Evolutionary conservation across 108 stramenopile genomes (phyloP), one percentile per base, ranked within the genome.

Genomic region (Poteriospumella lacustris): DNA sequence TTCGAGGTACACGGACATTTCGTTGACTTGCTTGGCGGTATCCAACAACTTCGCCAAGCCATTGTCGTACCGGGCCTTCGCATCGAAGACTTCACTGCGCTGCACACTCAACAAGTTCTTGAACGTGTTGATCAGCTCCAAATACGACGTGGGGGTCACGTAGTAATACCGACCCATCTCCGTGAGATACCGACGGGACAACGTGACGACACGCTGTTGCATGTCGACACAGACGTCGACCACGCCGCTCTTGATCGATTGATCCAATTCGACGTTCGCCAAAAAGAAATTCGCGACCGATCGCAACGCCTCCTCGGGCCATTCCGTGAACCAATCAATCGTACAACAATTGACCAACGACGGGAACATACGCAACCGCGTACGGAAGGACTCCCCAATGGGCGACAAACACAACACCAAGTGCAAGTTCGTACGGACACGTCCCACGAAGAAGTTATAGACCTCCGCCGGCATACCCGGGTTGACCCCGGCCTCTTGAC

Each of bases 241-340:
- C 2, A 89, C 87, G 42, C 87, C 88, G 2, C 38, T 68, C 33
- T 79, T 75, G 5, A 87, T 1, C 33, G 59, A 12, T n/a, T 86
- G 81, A 60, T 83, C 68, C 40, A 81, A 47, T 28, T 83, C 86
- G 36, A 84, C 80, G 36, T 58, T 59, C 24, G 68, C 82, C 5
- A 90, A 62, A 73, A 89, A 90, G 44, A 83, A 75, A 12, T 77
- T 28, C 59, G 88, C 89, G 9, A 90, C 89, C 41, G 78, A 76
- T n/a, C 75, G 78, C 39, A 90, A 84, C 24, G 89, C 89, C 40
- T 90, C 87, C 69, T 83, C 82, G 26, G 89, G 89, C 89, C 89
- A 90, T 43, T 83, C 87, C 44, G 80, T 69, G 84, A 90, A 90
- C 89, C 89, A 90, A 68, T 90, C 89, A 31, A 90, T 87, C n/a